Base-by-base conservation (phyloP, 1,284 basidiomycete genomes). In the Tilletia indica region DNA sequence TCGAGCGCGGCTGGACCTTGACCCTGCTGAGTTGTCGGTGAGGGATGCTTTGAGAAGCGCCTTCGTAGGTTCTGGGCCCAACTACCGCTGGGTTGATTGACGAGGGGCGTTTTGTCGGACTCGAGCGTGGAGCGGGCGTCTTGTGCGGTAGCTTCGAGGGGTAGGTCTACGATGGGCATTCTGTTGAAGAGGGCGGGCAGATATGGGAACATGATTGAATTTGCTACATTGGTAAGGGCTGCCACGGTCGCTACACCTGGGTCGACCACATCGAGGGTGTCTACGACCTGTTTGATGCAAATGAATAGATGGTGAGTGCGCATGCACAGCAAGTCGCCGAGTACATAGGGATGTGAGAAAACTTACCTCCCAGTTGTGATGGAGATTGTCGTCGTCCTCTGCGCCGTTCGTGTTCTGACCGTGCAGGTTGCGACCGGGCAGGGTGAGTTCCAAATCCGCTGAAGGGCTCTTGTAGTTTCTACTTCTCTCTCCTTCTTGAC, bases 161-260 rank as follows among this genome's bases (percentile, higher is more conserved):
- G 77, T n/a, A 92, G 85, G 38, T 88, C 86, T 45, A 92, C 86
- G 34, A 89, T 87, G 2, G 91, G 90, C 80, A 89, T 90, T 56
- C 90, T 88, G 49, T 88, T 89, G 83, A 91, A 91, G 79, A 90
- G 89, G 14, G 87, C 86, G 4, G 81, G 78, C 16, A 54, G 8
- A 19, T 54, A 54, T 1, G 91, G 91, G 76, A 92, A 88, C 68
- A 92, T 83, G 74, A 92, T 91, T 14, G 90, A 87, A 79, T 92
- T 92, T 12, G 90, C 90, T n/a, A 91, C 89, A 78, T 93, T 92
- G 38, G 90, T 89, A 39, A 93, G 86, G 45, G 87, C 89, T 4
- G 90, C 89, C 9, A 92, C 88, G 1, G 90, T 89, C 34, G 89
- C 88, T 47, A 93, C 88, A 79, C 91, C 89, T 12, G 90, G 89